Conservation (phyloP, 1,284 basidiomycete species). For the Cutaneotrichosporon daszewskae region DNA sequence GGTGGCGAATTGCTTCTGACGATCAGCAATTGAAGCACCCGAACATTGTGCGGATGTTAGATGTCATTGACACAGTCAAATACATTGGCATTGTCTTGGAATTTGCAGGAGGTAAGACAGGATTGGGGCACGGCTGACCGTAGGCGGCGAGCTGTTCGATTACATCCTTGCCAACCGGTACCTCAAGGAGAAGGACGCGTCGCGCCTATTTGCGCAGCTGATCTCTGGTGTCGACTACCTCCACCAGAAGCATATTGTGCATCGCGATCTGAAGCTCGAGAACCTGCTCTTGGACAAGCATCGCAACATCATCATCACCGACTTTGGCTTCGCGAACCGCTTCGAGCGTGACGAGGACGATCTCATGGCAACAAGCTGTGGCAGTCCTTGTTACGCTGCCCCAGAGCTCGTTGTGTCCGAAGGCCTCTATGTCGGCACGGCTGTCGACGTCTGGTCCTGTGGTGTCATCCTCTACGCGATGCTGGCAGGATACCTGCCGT, state of each 20-base stretch:
- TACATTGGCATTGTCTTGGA: conserved; percentile 99
- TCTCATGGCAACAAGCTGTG: conserved; percentile 97
- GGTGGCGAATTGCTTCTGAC: conserved; percentile 31
- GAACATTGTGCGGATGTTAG: conserved; percentile 96
- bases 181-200: conserved; percentile 89
- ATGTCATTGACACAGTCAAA: conserved; percentile 98
- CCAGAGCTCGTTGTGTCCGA: conserved; percentile 99
- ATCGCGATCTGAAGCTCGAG: conserved; percentile 98
- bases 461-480: conserved; percentile 99
- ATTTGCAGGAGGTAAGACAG: conserved; percentile 68
- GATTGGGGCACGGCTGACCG: not conserved
- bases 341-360: conserved; percentile 89
- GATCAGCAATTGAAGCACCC: conserved; percentile 85
- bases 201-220: conserved; percentile 94
- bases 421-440: conserved; percentile 94
- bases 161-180: conserved; percentile 98
- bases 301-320: conserved; percentile 98
- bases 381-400: conserved; percentile 95
- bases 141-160: conserved; percentile 95
- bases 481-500: conserved; percentile 98
- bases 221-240: conserved; percentile 99
- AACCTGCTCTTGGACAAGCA: conserved; percentile 95
- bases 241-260: conserved; percentile 97
- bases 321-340: conserved; percentile 97
- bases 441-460: conserved; percentile 98